Evolutionary conservation across 495 filamentous ascomycete genomes (phyloP).

Genomic region (Penicillium atrosanguineum): DNA sequence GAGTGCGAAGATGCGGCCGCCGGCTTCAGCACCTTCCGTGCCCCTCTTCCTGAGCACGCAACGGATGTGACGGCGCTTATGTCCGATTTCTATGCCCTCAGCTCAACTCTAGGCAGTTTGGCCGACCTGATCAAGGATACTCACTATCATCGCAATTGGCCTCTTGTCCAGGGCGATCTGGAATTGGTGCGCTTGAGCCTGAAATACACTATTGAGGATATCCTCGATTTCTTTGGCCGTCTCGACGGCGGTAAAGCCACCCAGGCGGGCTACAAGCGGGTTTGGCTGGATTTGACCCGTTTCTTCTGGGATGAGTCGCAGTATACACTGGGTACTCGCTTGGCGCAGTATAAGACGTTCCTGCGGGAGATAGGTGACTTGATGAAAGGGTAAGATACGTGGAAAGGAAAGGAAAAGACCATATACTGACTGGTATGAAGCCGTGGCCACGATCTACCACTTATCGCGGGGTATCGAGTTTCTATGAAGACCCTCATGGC

Average conservation of each 20-base stretch:
- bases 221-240: slow-evolving; percentile 48
- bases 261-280: slow-evolving; percentile 42
- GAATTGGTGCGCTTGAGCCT: slow-evolving; percentile 46
- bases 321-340: slow-evolving; percentile 45
- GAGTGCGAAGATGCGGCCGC: slow-evolving; percentile 53
- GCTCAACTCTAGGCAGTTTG: slow-evolving; percentile 47
- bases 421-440: background rate
- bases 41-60: slow-evolving; percentile 49
- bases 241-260: slow-evolving; percentile 36
- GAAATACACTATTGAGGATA: slow-evolving; percentile 52
- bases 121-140: slow-evolving; percentile 34
- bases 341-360: slow-evolving; percentile 54
- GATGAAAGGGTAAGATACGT: slow-evolving; percentile 41
- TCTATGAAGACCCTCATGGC: slow-evolving; percentile 34
- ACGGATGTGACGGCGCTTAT: slow-evolving; percentile 56
- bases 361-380: slow-evolving; percentile 47
- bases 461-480: slow-evolving; percentile 34
- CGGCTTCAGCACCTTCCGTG: slow-evolving; percentile 50
- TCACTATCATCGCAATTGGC: slow-evolving; percentile 32
- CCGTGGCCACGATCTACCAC: slow-evolving; percentile 18
- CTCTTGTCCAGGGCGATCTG: slow-evolving; percentile 42
- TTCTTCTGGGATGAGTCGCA: slow-evolving; percentile 53
- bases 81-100: slow-evolving; percentile 53
- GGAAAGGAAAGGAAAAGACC: background rate
- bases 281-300: slow-evolving; percentile 51